Evolutionary conservation across 2,329 filamentous ascomycete species (phyloP), one percentile per base, ranked within the genome.

Genomic region (Sporothrix pseudoabietina): DNA sequence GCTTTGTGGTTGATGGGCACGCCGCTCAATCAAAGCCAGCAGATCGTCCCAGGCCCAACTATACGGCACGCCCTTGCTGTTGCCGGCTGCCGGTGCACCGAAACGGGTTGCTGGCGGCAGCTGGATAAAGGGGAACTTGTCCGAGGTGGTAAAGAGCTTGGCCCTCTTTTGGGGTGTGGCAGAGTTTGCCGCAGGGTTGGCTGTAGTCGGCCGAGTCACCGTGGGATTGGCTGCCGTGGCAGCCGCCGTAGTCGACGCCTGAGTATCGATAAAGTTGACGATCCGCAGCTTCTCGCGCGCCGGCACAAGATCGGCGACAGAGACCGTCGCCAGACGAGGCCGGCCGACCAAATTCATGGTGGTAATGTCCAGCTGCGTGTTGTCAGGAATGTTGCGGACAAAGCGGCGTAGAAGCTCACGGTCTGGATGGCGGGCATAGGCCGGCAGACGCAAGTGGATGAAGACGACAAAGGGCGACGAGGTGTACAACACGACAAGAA

Each of bases 391-490:
- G 39, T 80, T 78, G 65, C 78, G 81, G 44, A 87, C 81, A 78
- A 87, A 90, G 72, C 85, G 84, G 73, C 85, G 81, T 30, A 92
- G 82, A 69, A 85, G 81, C 39, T 86, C 82, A 47, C 86, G 87
- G 59, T 76, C 73, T 8, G 73, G 72, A 54, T 84, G 81, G 61
- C 91, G 88, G 19, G 91, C 92, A 76, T 87, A 87, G 0, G 84
- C 80, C 0, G 93, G 93, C 1, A 94, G 84, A 30, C 87, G 87
- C 69, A 96, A 82, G 80, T 92, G 89, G 74, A 96, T 85, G 78
- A 90, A 89, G 55, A 89, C 89, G 8, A 95, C 92, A 78, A 92
- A 92, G 3, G 93, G 91, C 0, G 88, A 85, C 1, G 90, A 89
- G 65, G 87, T 87, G 79, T 89, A 91, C 49, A 87, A 84, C 30